A percentile compares a stretch with the other conserved stretches of the same genome.
phyloP scores from a whole-genome alignment of 2,329 filamentous ascomycete genomes.

The Pestalotiopsis sp. region DNA sequence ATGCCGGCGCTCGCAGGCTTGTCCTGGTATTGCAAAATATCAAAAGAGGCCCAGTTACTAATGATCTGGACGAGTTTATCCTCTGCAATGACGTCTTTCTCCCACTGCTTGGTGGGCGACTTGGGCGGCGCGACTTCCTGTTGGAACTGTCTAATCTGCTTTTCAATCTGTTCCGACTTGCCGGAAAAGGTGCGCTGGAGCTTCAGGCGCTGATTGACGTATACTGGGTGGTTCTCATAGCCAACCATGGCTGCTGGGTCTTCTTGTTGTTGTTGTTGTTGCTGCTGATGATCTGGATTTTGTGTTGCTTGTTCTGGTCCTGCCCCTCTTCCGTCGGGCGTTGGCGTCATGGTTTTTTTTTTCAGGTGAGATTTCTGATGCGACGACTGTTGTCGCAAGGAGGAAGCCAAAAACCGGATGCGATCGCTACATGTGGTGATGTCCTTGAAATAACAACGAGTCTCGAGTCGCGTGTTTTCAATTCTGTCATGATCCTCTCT shows the following conservation, averaged over 20 bases:
- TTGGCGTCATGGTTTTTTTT: background rate
- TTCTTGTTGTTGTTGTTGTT: background rate
- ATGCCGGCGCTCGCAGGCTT: slow-evolving; percentile 8
- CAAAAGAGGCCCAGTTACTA: slow-evolving; percentile 11
- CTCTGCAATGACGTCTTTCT: background rate
- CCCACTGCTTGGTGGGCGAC: background rate
- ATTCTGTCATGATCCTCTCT: background rate
- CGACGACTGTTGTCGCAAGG: background rate
- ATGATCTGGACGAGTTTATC: slow-evolving; percentile 1
- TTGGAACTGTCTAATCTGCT: background rate
- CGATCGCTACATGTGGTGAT: background rate
- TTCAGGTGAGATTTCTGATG: background rate
- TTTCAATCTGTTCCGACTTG: background rate
- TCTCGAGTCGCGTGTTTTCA: background rate
- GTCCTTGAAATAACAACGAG: background rate
- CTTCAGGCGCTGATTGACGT: background rate
- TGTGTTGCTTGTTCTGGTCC: background rate
- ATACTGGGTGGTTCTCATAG: background rate
- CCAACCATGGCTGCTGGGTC: background rate
- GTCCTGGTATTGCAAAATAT: slow-evolving; percentile 10
- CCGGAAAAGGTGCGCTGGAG: background rate
- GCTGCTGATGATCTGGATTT: background rate
- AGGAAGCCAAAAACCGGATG: background rate
- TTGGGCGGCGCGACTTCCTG: background rate
- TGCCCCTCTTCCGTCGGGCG: background rate